Conservation (phyloP, 208 protist species). For the Porcisia hertigi region DNA sequence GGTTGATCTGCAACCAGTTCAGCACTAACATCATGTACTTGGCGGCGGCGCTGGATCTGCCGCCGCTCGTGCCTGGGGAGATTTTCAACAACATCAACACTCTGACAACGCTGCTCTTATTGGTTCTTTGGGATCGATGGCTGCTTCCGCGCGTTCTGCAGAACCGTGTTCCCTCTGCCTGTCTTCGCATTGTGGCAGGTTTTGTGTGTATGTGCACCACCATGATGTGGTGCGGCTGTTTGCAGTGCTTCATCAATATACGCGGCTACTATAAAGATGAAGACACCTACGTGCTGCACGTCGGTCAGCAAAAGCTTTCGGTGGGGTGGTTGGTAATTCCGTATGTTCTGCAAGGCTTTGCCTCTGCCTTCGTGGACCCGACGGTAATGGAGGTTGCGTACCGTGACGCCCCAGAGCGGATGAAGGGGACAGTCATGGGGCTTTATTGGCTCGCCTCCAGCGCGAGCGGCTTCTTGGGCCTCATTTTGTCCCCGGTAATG, state of each 20-base stretch:
- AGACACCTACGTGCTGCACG: slow-evolving; percentile 43
- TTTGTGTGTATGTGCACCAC: slow-evolving; percentile 50
- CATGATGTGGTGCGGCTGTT: slow-evolving; percentile 60
- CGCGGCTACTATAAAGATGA: slow-evolving; percentile 46
- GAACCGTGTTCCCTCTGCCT: slow-evolving; percentile 20
- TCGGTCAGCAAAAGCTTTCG: slow-evolving; percentile 33
- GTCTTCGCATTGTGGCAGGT: slow-evolving; percentile 35
- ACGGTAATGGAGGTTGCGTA: slow-evolving; percentile 73
- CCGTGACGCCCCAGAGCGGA: slow-evolving; percentile 47
- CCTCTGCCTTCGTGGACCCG: slow-evolving; percentile 67
- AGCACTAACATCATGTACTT: slow-evolving; percentile 73
- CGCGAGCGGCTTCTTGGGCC: slow-evolving; percentile 58
- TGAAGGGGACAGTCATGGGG: slow-evolving; percentile 70
- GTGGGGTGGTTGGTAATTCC: slow-evolving; percentile 53
- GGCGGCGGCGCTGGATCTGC: slow-evolving; percentile 40
- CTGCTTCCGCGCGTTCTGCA: slow-evolving; percentile 40
- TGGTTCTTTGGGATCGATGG: slow-evolving; percentile 44
- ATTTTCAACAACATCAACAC: slow-evolving; percentile 80
- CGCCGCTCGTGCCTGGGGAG: slow-evolving; percentile 45
- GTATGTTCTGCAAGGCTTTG: slow-evolving; percentile 62
- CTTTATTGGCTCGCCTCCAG: slow-evolving; percentile 71
- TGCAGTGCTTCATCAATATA: slow-evolving; percentile 40
- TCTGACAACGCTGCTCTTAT: slow-evolving; percentile 50
- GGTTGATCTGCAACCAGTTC: slow-evolving; percentile 71
- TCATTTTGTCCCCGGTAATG: slow-evolving; percentile 67